Base-by-base conservation (phyloP, 768 basidiomycete genomes). In the Mycena amicta region DNA sequence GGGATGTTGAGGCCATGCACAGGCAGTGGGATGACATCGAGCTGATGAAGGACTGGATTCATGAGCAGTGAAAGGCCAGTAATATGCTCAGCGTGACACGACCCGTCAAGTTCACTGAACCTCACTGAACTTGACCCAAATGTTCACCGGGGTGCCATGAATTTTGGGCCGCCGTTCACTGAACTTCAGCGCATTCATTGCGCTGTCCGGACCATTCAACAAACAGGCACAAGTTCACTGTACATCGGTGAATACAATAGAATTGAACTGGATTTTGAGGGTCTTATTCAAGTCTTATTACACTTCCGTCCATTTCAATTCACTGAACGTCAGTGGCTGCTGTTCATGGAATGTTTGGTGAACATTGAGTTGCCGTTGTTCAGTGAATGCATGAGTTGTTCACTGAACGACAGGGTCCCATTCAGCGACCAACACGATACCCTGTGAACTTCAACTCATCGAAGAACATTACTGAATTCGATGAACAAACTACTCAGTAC, bases 1-100 rank as follows among this genome's bases (percentile, higher is more conserved):
- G 58, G 59, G 39, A 60, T 53, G 20, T 52, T 11, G 62, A 63
- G 27, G 55, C 29, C 23, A 52, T 40, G 16, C 23, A 31, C 11
- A 25, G 45, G 22, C 45, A 31, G 1, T 57, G 55, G 55, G 49
- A 57, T 5, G 29, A 51, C 41, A 20, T 56, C n/a, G 37, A 50
- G 16, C 45, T 26, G 55, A 49, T 50, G 47, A 30, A 26, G 20
- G 29, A 22, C 13, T 50, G 28, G 23, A 12, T 26, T 4, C 12
- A 50, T 16, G 25, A 50, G 23, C 49, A 50, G 27, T 18, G 33
- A 20, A 26, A 30, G 22, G 22, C n/a, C 41, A 43, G 41, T 43
- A 43, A 43, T 43, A 43, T 22, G 41, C 41, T 22, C 41, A 20
- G 41, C 11, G 41, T 43, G 13, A 43, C 41, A 43, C 12, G 20